These are phyloP conservation scores for Fusarium aywerte DNA, from an alignment of 2,329 filamentous ascomycete genomes.

Conservation along the genomic window DNA sequence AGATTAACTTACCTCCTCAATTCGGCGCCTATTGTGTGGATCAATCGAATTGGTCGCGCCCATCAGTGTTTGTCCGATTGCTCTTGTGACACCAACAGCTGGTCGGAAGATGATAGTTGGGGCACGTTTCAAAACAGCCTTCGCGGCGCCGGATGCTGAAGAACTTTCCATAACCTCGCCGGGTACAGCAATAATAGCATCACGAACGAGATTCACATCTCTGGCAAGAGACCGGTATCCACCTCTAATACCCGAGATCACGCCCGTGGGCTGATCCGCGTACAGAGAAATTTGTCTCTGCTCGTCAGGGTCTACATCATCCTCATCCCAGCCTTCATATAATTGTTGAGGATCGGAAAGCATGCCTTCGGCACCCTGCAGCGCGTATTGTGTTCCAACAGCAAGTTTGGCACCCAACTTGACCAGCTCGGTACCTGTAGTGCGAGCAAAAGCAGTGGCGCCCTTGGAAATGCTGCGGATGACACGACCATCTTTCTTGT, in stretches of 20 bases:
- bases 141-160: constrained; percentile 82
- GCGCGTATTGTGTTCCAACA: constrained; percentile 91
- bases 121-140: constrained; percentile 80
- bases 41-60: constrained; percentile 94
- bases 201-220: constrained; percentile 85
- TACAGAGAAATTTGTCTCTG: constrained; percentile 88
- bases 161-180: constrained; percentile 89
- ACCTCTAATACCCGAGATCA: constrained; percentile 84
- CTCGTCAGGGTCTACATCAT: constrained; percentile 73
- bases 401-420: constrained; percentile 94
- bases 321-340: constrained; percentile 64
- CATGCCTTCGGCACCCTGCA: constrained; percentile 88
- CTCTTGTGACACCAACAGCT: constrained; percentile 89
- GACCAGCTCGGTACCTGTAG: constrained; percentile 92
- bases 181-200: constrained; percentile 95
- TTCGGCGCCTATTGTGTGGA: constrained; percentile 79
- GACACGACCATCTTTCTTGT: constrained; percentile 91
- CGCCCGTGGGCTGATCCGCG: constrained; percentile 90
- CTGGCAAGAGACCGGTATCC: constrained; percentile 85
- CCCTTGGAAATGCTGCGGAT: constrained; percentile 94
- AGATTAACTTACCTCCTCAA: constrained; percentile 83
- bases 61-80: constrained; percentile 86
- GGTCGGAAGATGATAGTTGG: constrained; percentile 95
- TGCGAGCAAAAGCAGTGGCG: constrained; percentile 87
- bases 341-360: constrained; percentile 61